Evolutionary conservation across 352 stramenopile species (phyloP), one percentile per base, ranked within the genome.

Genomic region (Phytophthora podocarpi): DNA sequence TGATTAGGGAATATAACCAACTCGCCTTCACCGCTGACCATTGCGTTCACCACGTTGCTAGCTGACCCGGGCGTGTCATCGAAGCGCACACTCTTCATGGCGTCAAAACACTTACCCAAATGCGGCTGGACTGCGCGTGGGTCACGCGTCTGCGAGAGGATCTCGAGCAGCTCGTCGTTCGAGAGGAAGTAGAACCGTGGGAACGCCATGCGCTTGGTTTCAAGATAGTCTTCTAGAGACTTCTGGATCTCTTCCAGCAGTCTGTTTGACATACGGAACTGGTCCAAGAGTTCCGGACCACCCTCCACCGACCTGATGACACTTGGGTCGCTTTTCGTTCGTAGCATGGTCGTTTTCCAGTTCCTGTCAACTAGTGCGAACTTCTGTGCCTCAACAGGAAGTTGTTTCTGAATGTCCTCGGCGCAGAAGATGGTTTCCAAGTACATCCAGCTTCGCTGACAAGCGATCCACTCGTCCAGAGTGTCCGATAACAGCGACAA

Each of bases 171-270:
- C 48, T 97, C 91, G 37, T 97, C 91, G 59, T 97, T 97, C 0
- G 91, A 97, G 0, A 97, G 43, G 56, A 97, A 97, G 60, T 97
- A 97, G 37, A 97, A 97, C 8, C 89, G 86, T 10, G 91, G 91
- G 37, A 97, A 97, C 7, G 83, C 86, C 85, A 97, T 96, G 6
- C 91, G 79, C 67, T 97, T 97, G 9, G 89, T 97, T 70, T 97
- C 90, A 0, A 97, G 66, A 48, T 97, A 97, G 52, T 97, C 87
- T 67, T 97, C 90, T 1, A 97, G 66, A 10, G 84, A 95, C 35
- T 97, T 97, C 59, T 97, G 90, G 27, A 97, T 97, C 59, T 95
- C 88, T 64, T 97, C 91, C 2, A 97, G 72, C 11, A 96, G 69
- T 16, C 69, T 72, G 51, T 97, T 97, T 20, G 82, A 90, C 68